phyloP scores from a whole-genome alignment of 1,284 basidiomycete species.

The Cutaneotrichosporon sp. region DNA sequence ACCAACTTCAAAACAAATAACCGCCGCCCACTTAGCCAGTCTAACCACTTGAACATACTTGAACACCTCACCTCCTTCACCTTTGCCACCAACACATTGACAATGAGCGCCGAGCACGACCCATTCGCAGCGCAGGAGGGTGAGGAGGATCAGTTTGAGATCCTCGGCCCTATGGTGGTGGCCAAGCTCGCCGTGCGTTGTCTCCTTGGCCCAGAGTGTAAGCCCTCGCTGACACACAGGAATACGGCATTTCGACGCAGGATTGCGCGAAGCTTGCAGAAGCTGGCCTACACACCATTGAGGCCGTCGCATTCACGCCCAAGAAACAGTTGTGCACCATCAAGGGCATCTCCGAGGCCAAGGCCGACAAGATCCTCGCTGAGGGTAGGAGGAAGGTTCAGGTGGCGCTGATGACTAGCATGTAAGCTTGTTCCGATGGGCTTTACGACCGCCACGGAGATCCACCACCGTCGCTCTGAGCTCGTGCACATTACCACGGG shows the following conservation, averaged over 20 bases:
- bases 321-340: slow-evolving; percentile 89
- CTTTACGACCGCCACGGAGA: slow-evolving; percentile 97
- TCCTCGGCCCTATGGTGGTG: slow-evolving; percentile 76
- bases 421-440: slow-evolving; percentile 95
- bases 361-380: slow-evolving; percentile 92
- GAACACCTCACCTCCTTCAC: not conserved
- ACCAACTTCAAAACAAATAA: slow-evolving; percentile 10
- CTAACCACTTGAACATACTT: not conserved
- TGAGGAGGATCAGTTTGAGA: slow-evolving; percentile 59
- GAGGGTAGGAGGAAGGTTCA: slow-evolving; percentile 64
- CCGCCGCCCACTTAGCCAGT: not conserved
- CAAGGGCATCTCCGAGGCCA: slow-evolving; percentile 96
- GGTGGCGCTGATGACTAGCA: slow-evolving; percentile 58
- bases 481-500: slow-evolving; percentile 97
- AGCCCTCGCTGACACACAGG: not conserved
- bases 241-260: slow-evolving; percentile 77
- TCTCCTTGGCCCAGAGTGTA: not conserved
- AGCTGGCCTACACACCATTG: slow-evolving; percentile 89
- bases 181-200: slow-evolving; percentile 66
- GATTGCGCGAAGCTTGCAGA: slow-evolving; percentile 97
- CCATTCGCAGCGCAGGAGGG: slow-evolving; percentile 48
- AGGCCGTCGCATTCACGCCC: slow-evolving; percentile 94
- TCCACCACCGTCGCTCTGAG: slow-evolving; percentile 92
- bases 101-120: slow-evolving; percentile 37
- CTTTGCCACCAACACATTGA: slow-evolving; percentile 16